Percentiles rank a stretch among this genome's conserved stretches.
phyloP scores from a whole-genome alignment of 2,329 filamentous ascomycete species.

The Aspergillus jensenii region DNA sequence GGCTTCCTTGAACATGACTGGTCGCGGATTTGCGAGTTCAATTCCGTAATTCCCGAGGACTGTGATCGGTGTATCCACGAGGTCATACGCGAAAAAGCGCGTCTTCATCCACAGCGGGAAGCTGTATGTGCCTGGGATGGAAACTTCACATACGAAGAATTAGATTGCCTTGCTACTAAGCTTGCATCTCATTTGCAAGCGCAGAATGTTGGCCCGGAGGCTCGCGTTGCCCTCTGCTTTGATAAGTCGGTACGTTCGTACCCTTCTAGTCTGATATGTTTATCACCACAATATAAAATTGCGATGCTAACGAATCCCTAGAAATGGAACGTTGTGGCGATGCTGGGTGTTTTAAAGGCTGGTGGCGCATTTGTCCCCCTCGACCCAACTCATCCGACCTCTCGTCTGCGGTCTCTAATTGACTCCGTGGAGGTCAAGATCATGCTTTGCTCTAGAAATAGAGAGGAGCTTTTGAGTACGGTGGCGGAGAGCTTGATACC shows the following conservation, averaged over 20 bases:
- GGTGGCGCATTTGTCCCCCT: conserved; percentile 44
- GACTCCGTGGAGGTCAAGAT: conserved; percentile 33
- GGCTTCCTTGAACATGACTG: conserved; percentile 58
- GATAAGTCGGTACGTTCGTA: conserved; percentile 41
- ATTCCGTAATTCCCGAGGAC: conserved; percentile 43
- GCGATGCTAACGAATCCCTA: conserved; percentile 12
- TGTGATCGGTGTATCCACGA: conserved; percentile 43
- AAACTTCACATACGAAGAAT: conserved; percentile 35
- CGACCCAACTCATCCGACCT: conserved; percentile 40
- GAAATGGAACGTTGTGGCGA: conserved; percentile 45
- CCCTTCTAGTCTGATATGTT: no score
- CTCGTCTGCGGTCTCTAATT: conserved; percentile 36
- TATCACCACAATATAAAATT: neutral
- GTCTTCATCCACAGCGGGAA: conserved; percentile 33
- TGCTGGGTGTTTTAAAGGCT: conserved; percentile 44
- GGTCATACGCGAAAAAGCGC: conserved; percentile 36
- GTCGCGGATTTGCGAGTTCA: conserved; percentile 55
- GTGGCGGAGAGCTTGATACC: conserved; percentile 29
- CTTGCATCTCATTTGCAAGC: conserved; percentile 38
- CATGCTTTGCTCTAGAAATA: conserved; percentile 34
- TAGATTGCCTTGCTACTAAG: conserved; percentile 39
- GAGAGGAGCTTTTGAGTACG: conserved; percentile 20
- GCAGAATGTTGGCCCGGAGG: conserved; percentile 42
- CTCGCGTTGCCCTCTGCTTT: conserved; percentile 40
- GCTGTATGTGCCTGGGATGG: conserved; percentile 44